phyloP scores from a whole-genome alignment of 306 rosid genomes.

The Medicago ruthenica region DNA sequence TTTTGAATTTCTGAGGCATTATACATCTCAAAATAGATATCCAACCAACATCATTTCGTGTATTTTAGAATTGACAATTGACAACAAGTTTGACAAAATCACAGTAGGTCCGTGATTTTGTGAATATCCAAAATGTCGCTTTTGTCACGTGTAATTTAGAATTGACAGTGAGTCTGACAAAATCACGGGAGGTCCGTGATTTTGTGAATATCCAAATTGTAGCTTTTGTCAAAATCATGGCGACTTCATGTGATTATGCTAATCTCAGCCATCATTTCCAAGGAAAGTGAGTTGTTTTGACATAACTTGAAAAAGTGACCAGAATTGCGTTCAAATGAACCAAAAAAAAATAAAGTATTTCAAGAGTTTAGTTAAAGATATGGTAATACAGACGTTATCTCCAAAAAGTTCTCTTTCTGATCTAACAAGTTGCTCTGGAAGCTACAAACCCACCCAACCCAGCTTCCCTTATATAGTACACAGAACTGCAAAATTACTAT shows the following conservation, averaged over 20 bases:
- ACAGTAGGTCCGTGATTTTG: background rate
- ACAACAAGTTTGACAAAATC: background rate
- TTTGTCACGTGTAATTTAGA: background rate
- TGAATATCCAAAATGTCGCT: background rate
- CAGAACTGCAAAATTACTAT: conserved; percentile 66
- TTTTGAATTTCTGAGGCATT: background rate
- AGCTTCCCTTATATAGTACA: conserved; percentile 56
- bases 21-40: background rate
- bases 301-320: conserved; percentile 11
- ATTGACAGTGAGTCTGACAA: background rate
- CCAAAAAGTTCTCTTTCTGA: conserved; percentile 50
- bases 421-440: conserved; percentile 55
- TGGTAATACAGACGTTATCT: conserved; percentile 63
- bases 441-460: conserved; percentile 52
- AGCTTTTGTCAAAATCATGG: background rate
- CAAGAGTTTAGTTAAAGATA: conserved; percentile 51
- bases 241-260: background rate
- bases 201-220: background rate
- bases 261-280: background rate
- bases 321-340: conserved; percentile 23
- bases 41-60: background rate
- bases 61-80: background rate
- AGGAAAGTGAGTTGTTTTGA: conserved; percentile 7
- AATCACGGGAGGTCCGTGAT: background rate
- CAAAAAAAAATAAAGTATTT: conserved; percentile 43